Conservation (phyloP, 768 basidiomycete genomes). For the Termitomyces sp. region DNA sequence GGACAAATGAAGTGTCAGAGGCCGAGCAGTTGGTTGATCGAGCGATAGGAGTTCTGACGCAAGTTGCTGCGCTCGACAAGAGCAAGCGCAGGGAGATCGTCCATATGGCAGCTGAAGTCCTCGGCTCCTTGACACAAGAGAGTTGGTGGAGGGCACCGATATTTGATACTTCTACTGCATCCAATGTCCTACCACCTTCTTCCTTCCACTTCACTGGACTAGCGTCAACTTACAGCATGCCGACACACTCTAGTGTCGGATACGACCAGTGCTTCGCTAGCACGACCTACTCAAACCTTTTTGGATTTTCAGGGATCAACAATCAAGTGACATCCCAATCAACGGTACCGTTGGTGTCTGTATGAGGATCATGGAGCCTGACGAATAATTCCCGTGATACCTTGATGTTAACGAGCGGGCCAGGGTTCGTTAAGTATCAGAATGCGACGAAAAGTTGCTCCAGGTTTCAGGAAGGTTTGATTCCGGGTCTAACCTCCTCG, state of each 20-base stretch:
- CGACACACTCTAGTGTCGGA: neutral
- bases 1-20: slow-evolving; percentile 32
- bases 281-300: slow-evolving; percentile 5
- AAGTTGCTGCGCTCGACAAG: slow-evolving; percentile 28
- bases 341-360: neutral
- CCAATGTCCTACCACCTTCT: neutral
- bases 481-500: neutral
- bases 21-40: slow-evolving; percentile 34
- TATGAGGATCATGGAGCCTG: neutral
- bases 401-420: neutral
- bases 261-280: slow-evolving; percentile 10
- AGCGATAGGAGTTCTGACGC: slow-evolving; percentile 32
- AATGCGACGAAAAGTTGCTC: neutral
- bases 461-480: neutral
- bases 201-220: neutral
- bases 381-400: neutral
- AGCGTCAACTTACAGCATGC: neutral
- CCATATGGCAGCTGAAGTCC: slow-evolving; percentile 33
- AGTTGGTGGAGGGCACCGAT: slow-evolving; percentile 17
- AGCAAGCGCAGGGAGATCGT: slow-evolving; percentile 36
- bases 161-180: neutral
- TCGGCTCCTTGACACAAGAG: slow-evolving; percentile 29
- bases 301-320: neutral
- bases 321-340: neutral
- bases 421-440: neutral